A percentile compares a stretch with the other conserved stretches of the same genome.
Conservation (phyloP, 495 filamentous ascomycete species). For the Aspergillus biplanus region DNA sequence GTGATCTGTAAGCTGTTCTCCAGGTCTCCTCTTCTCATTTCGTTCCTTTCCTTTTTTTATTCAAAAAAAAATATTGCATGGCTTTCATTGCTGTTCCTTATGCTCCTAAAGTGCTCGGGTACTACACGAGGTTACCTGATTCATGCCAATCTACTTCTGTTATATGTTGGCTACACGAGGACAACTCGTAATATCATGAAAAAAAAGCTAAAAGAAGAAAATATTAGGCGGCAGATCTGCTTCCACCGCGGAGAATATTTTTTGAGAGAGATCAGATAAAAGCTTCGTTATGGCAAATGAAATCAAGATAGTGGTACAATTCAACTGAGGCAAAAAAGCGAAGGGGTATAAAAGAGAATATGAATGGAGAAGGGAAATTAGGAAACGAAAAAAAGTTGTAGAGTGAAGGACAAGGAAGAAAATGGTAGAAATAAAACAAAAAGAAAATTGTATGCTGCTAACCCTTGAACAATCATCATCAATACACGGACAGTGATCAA, state of each 20-base stretch:
- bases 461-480: slow-evolving; percentile 6
- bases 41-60: no score
- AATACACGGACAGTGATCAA: slow-evolving; percentile 10
- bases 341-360: slow-evolving; percentile 38
- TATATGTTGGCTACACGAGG: no score
- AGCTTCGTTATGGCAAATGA: slow-evolving; percentile 24
- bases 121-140: neutral
- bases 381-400: slow-evolving; percentile 19
- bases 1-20: no score
- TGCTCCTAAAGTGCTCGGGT: no score
- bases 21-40: no score
- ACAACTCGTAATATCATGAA: neutral
- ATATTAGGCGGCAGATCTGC: neutral
- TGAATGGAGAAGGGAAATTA: slow-evolving; percentile 21
- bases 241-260: neutral
- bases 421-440: slow-evolving; percentile 26
- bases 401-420: slow-evolving; percentile 4
- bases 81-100: no score
- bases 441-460: slow-evolving; percentile 18
- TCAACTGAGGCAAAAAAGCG: slow-evolving; percentile 26
- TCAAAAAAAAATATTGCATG: no score
- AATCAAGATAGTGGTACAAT: slow-evolving; percentile 38
- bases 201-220: neutral
- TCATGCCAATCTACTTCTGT: neutral
- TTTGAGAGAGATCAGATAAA: slow-evolving; percentile 22